These are phyloP conservation scores for Aaosphaeria arxii DNA, from an alignment of 2,329 filamentous ascomycete genomes.

Conservation along the genomic window DNA sequence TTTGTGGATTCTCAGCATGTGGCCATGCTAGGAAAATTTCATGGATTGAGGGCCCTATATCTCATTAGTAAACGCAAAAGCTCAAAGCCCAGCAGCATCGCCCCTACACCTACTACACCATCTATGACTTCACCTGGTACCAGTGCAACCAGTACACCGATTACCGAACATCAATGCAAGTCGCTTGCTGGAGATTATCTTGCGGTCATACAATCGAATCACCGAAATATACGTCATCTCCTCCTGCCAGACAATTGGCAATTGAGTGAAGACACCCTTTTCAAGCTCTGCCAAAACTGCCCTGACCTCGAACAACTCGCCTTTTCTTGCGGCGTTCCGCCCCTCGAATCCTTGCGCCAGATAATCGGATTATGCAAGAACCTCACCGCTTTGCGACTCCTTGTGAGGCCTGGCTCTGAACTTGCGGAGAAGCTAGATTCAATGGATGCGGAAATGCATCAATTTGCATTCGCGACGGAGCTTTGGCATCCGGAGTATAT, in stretches of 20 bases:
- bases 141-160: slow-evolving; percentile 19
- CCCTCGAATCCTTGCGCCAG: slow-evolving; percentile 30
- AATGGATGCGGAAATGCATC: slow-evolving; percentile 29
- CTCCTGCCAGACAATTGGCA: slow-evolving; percentile 57
- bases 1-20: slow-evolving; percentile 44
- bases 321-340: slow-evolving; percentile 55
- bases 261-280: slow-evolving; percentile 48
- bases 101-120: slow-evolving; percentile 27
- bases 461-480: slow-evolving; percentile 30
- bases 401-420: slow-evolving; percentile 27
- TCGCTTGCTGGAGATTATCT: slow-evolving; percentile 47
- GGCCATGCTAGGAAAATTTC: slow-evolving; percentile 41
- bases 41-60: slow-evolving; percentile 51
- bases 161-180: slow-evolving; percentile 25
- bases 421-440: slow-evolving; percentile 19
- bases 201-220: slow-evolving; percentile 49
- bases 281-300: slow-evolving; percentile 51
- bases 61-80: slow-evolving; percentile 40
- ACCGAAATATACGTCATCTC: slow-evolving; percentile 54
- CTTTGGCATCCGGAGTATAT: slow-evolving; percentile 32
- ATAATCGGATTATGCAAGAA: slow-evolving; percentile 39
- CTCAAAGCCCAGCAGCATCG: slow-evolving; percentile 21
- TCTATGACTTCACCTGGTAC: slow-evolving; percentile 13
- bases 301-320: slow-evolving; percentile 60
- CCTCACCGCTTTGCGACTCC: slow-evolving; percentile 40